Base-by-base conservation (phyloP, 805 yeast species). In the Saccharomycopsis sp. region DNA sequence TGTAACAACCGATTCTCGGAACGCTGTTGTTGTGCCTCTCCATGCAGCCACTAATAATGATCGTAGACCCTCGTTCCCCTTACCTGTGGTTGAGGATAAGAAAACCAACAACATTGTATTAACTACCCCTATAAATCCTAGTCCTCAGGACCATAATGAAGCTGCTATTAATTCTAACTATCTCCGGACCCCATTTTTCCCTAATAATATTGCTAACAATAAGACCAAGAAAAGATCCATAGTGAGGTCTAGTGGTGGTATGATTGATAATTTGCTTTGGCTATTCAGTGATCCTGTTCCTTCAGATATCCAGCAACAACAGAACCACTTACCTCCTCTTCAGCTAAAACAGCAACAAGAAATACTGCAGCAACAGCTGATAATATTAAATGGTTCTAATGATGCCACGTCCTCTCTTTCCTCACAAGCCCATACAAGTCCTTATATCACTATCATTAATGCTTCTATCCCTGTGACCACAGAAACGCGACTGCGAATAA, bases 181-280 rank as follows among this genome's bases (percentile, higher is more conserved):
- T 29, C 38, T 29, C 12, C 38, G 12, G 12, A 5, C 38, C 38
- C 38, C 38, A 12, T 29, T 29, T n/a, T n/a, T n/a, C n/a, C 50
- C 20, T 12, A 29, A 12, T 12, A 49, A 49, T 44, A 9, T 14
- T 19, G 23, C 52, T 17, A 29, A 14, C 24, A 3, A 9, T 15
- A 56, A 56, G 9, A 52, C 22, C 23, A 20, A 15, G 20, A 52
- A 56, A 51, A 56, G 55, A 47, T 14, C 38, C 24, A 29, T 29
- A 7, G 9, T 5, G 38, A 29, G 38, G 38, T 49, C 57, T n/a
- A 17, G 22, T 17, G 62, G 62, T 5, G 59, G 59, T 24, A 53
- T 59, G 25, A 56, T 58, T 24, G 62, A 59, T 35, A 59, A 59
- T 53, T 53, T 59, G 20, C 29, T 59, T 22, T 59, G 62, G 62